phyloP scores from a whole-genome alignment of 306 rosid species.

The Vigna trinervia region DNA sequence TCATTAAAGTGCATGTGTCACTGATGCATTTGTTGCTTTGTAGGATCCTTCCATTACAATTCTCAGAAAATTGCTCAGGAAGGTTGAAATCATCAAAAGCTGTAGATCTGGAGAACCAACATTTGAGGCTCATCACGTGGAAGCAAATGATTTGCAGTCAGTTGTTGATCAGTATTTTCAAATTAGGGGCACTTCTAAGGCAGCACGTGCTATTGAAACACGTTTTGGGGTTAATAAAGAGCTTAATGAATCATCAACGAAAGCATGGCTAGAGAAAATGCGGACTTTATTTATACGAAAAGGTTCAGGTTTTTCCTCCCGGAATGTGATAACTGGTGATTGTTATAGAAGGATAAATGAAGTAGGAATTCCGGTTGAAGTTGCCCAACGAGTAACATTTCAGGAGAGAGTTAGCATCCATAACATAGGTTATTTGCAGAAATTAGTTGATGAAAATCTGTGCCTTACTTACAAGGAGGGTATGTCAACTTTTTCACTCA shows the following conservation, averaged over 20 bases:
- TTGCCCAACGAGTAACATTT: constrained; percentile 84
- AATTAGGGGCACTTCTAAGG: constrained; percentile 78
- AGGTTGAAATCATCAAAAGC: constrained; percentile 68
- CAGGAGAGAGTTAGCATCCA: constrained; percentile 85
- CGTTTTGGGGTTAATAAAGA: constrained; percentile 77
- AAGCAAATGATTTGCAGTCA: constrained; percentile 82
- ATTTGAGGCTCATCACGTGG: constrained; percentile 81
- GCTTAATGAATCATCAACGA: constrained; percentile 67
- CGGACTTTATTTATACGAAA: constrained; percentile 85
- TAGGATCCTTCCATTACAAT: constrained; percentile 87
- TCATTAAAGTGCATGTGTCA: constrained; percentile 1
- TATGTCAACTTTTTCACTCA: constrained; percentile 72
- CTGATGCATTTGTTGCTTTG: constrained; percentile 29
- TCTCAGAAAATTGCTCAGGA: constrained; percentile 80
- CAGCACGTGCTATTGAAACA: constrained; percentile 71
- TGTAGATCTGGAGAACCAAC: constrained; percentile 90
- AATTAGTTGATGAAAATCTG: constrained; percentile 78
- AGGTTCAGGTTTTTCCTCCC: constrained; percentile 98
- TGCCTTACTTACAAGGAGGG: constrained; percentile 85
- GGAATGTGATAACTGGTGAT: constrained; percentile 96
- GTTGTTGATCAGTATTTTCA: constrained; percentile 78
- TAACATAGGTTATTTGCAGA: constrained; percentile 71
- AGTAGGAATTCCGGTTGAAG: constrained; percentile 84
- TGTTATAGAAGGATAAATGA: constrained; percentile 81
- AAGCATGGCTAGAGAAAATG: constrained; percentile 96